Percentiles rank a stretch among this genome's conserved stretches.
phyloP scores from a whole-genome alignment of 306 rosid genomes.

The Prosopis cineraria region DNA sequence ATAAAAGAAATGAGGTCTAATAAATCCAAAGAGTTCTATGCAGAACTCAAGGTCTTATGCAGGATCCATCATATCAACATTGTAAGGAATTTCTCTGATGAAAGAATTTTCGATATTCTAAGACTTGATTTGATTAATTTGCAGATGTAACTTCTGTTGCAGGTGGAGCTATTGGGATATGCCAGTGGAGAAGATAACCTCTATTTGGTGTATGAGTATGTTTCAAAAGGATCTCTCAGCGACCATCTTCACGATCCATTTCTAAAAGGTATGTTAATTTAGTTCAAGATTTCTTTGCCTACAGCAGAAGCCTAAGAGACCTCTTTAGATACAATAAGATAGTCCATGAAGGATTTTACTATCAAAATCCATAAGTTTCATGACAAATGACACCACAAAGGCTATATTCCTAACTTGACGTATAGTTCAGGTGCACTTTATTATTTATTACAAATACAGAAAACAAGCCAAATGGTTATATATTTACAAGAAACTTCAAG shows the following conservation, averaged over 20 bases:
- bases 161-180: slow-evolving; percentile 84
- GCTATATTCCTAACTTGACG: neutral
- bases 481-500: slow-evolving; percentile 23
- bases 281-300: neutral
- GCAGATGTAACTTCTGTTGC: slow-evolving; percentile 26
- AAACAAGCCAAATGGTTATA: neutral
- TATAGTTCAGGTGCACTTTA: neutral
- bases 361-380: neutral
- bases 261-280: slow-evolving; percentile 46
- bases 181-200: slow-evolving; percentile 78
- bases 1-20: slow-evolving; percentile 74
- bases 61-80: slow-evolving; percentile 59
- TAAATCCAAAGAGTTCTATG: slow-evolving; percentile 72
- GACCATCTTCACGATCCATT: slow-evolving; percentile 76
- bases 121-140: neutral
- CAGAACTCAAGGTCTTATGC: slow-evolving; percentile 72
- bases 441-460: neutral
- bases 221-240: slow-evolving; percentile 68
- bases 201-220: slow-evolving; percentile 70
- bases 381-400: slow-evolving; percentile 3
- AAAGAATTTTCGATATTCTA: neutral
- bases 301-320: neutral
- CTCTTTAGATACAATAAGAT: neutral
- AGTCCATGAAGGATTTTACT: neutral
- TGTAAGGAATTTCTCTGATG: slow-evolving; percentile 42